A percentile compares a stretch with the other conserved stretches of the same genome.
phyloP scores from a whole-genome alignment of 257 asterid genomes.

The Craterostigma plantagineum region DNA sequence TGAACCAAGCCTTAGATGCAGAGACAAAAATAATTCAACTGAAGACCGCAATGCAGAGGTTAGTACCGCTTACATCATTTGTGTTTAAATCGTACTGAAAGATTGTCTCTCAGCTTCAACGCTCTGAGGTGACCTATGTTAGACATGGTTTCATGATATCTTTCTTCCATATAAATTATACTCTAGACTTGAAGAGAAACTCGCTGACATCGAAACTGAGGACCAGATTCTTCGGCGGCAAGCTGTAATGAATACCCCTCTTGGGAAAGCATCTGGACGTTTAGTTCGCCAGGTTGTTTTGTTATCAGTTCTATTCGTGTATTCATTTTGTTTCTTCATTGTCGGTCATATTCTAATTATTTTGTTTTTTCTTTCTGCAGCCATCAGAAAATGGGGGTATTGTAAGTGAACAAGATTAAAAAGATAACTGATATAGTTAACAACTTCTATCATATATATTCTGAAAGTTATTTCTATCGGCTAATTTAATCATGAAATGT shows the following conservation, averaged over 20 bases:
- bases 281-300: slow-evolving; percentile 25
- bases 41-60: slow-evolving; percentile 70
- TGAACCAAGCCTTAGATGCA: slow-evolving; percentile 58
- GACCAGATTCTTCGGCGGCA: slow-evolving; percentile 42
- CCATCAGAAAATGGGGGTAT: slow-evolving; percentile 47
- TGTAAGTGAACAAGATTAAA: slow-evolving; percentile 27
- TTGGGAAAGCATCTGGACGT: slow-evolving; percentile 42
- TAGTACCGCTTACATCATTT: background rate
- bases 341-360: background rate
- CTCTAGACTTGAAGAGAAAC: slow-evolving; percentile 56
- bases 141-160: background rate
- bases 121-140: no score
- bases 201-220: slow-evolving; percentile 48
- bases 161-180: background rate
- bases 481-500: background rate
- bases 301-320: background rate
- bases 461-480: background rate
- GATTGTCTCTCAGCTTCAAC: background rate
- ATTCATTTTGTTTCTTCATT: background rate
- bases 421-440: background rate
- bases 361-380: slow-evolving; percentile 24
- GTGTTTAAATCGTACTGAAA: background rate
- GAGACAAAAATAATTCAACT: slow-evolving; percentile 53
- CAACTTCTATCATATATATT: background rate
- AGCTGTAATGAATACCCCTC: slow-evolving; percentile 27